Conservation (phyloP, 2,329 filamentous ascomycete genomes). For the Microdochium bolleyi region DNA sequence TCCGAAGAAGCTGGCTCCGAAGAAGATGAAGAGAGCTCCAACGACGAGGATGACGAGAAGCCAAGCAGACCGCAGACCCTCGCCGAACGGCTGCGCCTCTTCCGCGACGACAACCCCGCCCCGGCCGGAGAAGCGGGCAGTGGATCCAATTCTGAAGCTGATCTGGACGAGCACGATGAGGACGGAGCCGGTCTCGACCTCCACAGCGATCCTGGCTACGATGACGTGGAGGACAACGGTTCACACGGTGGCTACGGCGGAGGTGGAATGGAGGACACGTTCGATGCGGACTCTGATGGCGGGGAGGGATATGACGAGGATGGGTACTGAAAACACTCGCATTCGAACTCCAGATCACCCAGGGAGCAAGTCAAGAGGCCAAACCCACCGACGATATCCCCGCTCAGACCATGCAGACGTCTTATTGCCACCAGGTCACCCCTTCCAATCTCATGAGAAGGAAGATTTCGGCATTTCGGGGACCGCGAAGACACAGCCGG, state of each 20-base stretch:
- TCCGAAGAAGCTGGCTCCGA: conserved; percentile 6
- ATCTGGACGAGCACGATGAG: conserved; percentile 4
- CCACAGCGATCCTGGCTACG: conserved; percentile 5
- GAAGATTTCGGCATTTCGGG: too few species aligned
- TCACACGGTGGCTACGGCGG: too few species aligned
- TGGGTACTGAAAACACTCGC: too few species aligned
- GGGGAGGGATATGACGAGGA: too few species aligned
- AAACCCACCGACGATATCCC: too few species aligned
- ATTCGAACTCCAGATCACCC: too few species aligned
- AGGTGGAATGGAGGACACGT: too few species aligned
- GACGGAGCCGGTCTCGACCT: conserved; percentile 6
- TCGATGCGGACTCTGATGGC: too few species aligned
- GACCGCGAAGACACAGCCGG: too few species aligned
- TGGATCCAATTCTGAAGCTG: conserved; percentile 5
- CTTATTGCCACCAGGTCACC: too few species aligned
- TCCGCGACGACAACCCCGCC: conserved; percentile 9
- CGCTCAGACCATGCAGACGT: not conserved
- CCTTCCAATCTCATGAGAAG: too few species aligned
- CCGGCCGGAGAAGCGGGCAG: conserved; percentile 4
- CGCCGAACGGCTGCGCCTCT: conserved; percentile 10
- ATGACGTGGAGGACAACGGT: not conserved
- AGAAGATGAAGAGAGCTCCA: conserved; percentile 5
- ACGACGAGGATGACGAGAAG: conserved; percentile 4
- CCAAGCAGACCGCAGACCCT: conserved; percentile 8
- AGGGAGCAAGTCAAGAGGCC: too few species aligned